Evolutionary conservation across 306 rosid species (phyloP), one percentile per base, ranked within the genome.

Genomic region (Hylodesmum podocarpum): DNA sequence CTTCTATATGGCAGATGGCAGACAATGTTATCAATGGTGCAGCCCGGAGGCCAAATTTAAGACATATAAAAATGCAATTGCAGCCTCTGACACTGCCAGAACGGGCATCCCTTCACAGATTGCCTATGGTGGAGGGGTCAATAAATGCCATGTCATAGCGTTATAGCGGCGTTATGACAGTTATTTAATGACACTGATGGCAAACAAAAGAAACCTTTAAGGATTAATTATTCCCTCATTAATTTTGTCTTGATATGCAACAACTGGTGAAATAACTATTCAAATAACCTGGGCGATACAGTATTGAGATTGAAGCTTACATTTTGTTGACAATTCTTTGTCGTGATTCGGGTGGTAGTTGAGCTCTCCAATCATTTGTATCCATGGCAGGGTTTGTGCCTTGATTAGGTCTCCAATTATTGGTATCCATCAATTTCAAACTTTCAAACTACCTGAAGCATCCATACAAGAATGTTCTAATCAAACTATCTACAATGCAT

Each of bases 301-400:
- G 15, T 25, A 50, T 70, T 79, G 19, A 69, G 15, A 64, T 54
- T 28, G 71, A 85, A 73, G 55, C 76, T 79, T 74, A 86, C 92
- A 88, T 86, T 76, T 84, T 88, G 72, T 86, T 73, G 80, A 84
- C 83, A 54, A 86, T 76, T 66, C 84, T 80, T 66, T 76, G 78
- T 29, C 95, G 86, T 4, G 88, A 78, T 1, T 84, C 87, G 21
- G 81, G 66, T 18, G 24, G 76, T 64, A 90, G 44, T 15, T 75
- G 75, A 76, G 75, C 27, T 84, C 87, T 87, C 94, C 94, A 89
- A 44, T 86, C 90, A 37, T 29, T 53, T n/a, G 81, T 39, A 14
- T 87, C 87, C 57, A 47, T 57, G 31, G 81, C 33, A 58, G 86
- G 74, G 51, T 84, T 85, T 18, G 65, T 76, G 40, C 76, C 87